phyloP scores from a whole-genome alignment of 257 asterid species.

The Solanum lycopersicoides region DNA sequence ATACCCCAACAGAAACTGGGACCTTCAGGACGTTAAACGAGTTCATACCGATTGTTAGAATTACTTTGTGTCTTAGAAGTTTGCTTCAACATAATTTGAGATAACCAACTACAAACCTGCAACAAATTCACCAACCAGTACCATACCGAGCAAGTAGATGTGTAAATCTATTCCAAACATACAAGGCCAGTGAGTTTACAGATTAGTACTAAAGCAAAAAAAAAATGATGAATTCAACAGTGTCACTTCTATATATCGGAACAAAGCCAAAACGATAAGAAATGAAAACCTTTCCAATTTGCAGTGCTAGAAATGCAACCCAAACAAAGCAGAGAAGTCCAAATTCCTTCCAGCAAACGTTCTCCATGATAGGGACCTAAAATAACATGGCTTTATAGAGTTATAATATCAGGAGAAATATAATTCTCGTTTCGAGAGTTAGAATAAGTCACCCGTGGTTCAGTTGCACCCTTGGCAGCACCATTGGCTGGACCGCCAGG shows the following conservation, averaged over 20 bases:
- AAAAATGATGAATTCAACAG: background rate
- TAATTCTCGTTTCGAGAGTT: background rate
- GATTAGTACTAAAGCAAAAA: background rate
- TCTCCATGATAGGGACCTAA: conserved; percentile 63
- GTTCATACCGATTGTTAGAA: background rate
- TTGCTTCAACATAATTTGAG: background rate
- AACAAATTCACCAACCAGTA: conserved; percentile 90
- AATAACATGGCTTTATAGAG: background rate
- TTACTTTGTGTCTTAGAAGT: background rate
- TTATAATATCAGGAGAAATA: background rate
- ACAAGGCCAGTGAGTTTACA: conserved; percentile 4
- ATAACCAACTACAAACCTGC: conserved; percentile 42
- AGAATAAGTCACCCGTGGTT: conserved; percentile 37
- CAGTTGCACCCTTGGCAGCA: conserved; percentile 25
- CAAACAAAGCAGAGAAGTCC: conserved; percentile 83
- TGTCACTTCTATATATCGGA: background rate
- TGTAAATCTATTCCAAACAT: conserved; percentile 41
- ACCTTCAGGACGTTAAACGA: conserved; percentile 26
- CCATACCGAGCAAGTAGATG: conserved; percentile 50
- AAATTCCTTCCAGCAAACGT: conserved; percentile 86
- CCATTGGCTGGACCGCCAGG: conserved; percentile 57
- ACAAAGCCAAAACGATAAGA: background rate
- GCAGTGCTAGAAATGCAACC: conserved; percentile 72
- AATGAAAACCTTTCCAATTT: conserved; percentile 56
- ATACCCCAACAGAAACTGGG: conserved; percentile 74